These are phyloP conservation scores for Paradendryphiella salina DNA, from an alignment of 2,329 filamentous ascomycete species.

Conservation along the genomic window DNA sequence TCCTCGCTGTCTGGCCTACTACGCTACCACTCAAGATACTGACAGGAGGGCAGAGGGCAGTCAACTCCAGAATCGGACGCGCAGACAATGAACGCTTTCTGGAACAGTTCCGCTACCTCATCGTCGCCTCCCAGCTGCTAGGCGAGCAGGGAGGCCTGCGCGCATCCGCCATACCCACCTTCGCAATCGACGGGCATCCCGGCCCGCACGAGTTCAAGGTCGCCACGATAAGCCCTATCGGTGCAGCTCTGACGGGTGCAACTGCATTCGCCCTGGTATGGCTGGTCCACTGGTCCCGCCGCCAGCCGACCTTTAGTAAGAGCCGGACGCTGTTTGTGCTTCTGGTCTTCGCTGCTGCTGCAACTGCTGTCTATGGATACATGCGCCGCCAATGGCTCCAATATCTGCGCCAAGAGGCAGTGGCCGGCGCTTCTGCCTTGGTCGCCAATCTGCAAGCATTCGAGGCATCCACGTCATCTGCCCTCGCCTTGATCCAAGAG, in stretches of 20 bases:
- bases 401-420: constrained; percentile 73
- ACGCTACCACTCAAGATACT: constrained; percentile 3
- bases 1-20: background rate
- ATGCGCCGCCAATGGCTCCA: constrained; percentile 80
- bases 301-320: constrained; percentile 59
- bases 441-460: constrained; percentile 77
- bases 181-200: constrained; percentile 27
- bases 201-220: constrained; percentile 43
- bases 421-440: constrained; percentile 69
- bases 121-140: constrained; percentile 87
- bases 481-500: constrained; percentile 83
- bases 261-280: constrained; percentile 66
- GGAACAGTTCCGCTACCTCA: constrained; percentile 89
- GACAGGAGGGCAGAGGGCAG: constrained; percentile 59
- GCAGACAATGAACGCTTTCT: constrained; percentile 83
- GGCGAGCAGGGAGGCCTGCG: constrained; percentile 60
- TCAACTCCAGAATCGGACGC: constrained; percentile 72
- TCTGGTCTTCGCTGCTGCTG: constrained; percentile 57
- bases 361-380: constrained; percentile 68
- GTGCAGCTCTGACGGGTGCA: constrained; percentile 66
- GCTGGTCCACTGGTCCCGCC: constrained; percentile 70
- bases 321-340: constrained; percentile 55
- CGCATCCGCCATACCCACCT: constrained; percentile 34
- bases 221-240: constrained; percentile 61
- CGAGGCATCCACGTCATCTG: constrained; percentile 74